Percentiles rank a stretch among this genome's conserved stretches.
Conservation (phyloP, 805 yeast genomes). For the Teunomyces funiuensis region DNA sequence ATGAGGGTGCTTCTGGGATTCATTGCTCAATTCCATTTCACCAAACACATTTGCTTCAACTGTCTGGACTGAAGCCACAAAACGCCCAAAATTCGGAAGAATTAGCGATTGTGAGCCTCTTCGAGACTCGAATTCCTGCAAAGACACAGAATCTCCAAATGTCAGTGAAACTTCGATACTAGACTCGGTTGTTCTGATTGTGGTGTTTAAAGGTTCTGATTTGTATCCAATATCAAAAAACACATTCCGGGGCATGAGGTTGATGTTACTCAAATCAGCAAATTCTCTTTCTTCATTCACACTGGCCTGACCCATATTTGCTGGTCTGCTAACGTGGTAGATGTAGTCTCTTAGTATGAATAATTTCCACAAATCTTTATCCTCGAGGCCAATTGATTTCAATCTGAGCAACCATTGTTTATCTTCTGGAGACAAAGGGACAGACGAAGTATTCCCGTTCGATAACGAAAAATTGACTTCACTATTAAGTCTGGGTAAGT, state of each 20-base stretch:
- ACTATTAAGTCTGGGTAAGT: constrained; percentile 21
- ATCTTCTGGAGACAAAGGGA: constrained; percentile 60
- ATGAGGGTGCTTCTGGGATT: constrained; percentile 17
- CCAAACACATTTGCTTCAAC: constrained; percentile 44
- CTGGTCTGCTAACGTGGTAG: constrained; percentile 49
- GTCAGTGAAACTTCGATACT: constrained; percentile 15
- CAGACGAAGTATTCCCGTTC: constrained; percentile 14
- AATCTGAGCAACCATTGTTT: constrained; percentile 71
- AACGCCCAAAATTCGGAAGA: constrained; percentile 30
- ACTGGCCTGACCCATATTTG: neutral
- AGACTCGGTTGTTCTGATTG: constrained; percentile 19
- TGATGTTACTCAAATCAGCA: constrained; percentile 11
- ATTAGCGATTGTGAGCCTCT: constrained; percentile 24
- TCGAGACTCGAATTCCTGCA: constrained; percentile 11
- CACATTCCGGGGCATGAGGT: constrained; percentile 32
- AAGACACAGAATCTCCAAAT: constrained; percentile 12
- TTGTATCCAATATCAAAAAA: constrained; percentile 40
- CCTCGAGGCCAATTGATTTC: constrained; percentile 69
- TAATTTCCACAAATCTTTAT: constrained; percentile 80
- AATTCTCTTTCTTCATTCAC: constrained; percentile 2
- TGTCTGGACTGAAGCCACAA: constrained; percentile 39
- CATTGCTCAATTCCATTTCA: constrained; percentile 40
- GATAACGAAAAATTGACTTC: constrained; percentile 11
- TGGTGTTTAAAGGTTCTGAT: constrained; percentile 27
- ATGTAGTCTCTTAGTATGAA: constrained; percentile 69